Base-by-base conservation (phyloP, 2,329 filamentous ascomycete species). In the Aspergillus quadrilineatus region DNA sequence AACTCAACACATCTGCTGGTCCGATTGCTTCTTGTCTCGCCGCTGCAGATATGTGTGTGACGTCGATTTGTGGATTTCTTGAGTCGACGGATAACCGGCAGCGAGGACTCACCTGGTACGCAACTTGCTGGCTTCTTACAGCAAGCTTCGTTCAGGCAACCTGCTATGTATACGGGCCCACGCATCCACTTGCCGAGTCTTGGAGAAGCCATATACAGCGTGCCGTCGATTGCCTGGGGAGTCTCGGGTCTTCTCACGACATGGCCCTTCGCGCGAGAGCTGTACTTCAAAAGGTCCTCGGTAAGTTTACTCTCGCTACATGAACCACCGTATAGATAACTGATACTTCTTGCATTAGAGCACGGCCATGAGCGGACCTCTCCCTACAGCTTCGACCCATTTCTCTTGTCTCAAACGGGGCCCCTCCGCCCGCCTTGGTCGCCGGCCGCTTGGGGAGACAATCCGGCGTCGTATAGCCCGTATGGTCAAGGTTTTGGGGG, bases 71-170 rank as follows among this genome's bases (percentile, higher is more conserved):
- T 44, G 55, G 51, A 7, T 65, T 65, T 32, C 58, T 63, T 8
- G 53, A 60, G 14, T 60, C 55, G 2, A 65, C 59, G 1, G 59
- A 60, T 36, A 62, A 55, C 37, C 53, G 59, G 2, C 55, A 50
- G 14, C 53, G 63, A 14, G 61, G 62, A 4, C 53, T 65, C 6
- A 59, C 59, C 1, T 65, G 63, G 62, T 65, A 65, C 50, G 62
- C 63, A 2, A 65, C 61, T 7, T 65, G 60, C 50, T 65, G 63
- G 63, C 52, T 65, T 17, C 52, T 65, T 7, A 65, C 62, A 4
- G 63, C 63, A 9, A 63, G 59, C 34, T 65, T 65, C 30, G 62
- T 65, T 29, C 63, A 64, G 51, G 62, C 61, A 9, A 65, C 61
- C 1, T 65, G 59, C 46, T 63, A 65, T 37, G 58, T 65, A 6